Base-by-base conservation (phyloP, 2,329 filamentous ascomycete genomes). In the Hawksworthiomyces lignivorus region DNA sequence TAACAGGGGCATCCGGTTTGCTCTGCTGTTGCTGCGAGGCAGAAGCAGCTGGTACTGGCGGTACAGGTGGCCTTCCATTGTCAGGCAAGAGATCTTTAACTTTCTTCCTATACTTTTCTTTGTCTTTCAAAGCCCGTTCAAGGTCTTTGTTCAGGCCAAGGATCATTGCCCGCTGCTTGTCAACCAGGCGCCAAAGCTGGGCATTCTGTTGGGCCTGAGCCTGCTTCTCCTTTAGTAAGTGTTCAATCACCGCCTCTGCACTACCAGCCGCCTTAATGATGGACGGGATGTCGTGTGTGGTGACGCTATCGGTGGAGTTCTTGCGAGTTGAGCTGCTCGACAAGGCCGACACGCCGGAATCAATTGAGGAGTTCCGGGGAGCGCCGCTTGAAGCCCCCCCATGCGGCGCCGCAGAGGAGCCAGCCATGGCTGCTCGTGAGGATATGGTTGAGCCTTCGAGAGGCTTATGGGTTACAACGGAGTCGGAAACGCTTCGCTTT, bases 121-220 rank as follows among this genome's bases (percentile, higher is more conserved):
- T 96, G 52, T 97, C 92, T 59, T 94, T 94, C 50, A 95, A 63
- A 1, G 89, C 81, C 39, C 86, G 79, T 62, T 97, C 90, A 11
- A 98, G 69, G 58, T 98, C 92, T 61, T 92, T 94, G 57, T 97
- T 96, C 48, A 98, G 71, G 7, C 89, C 90, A 17, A 95, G 64
- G 41, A 98, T 88, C 80, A 98, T 89, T 14, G 87, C 80, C 48
- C 90, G 76, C 62, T 98, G 92, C 67, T 98, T 97, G 61, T 97
- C 90, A 37, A 98, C 88, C 35, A 98, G 67, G 38, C 88, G 82
- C 92, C 92, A 98, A 54, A 98, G 67, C 60, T 98, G 90, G 15
- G 82, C 72, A 58, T 97, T 97, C 57, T 97, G 92, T 52, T 87
- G 83, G 5, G 86, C 78, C 41, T 88, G 84, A 36, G 87, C 84